These are phyloP conservation scores for Fagus crenata DNA, from an alignment of 306 rosid species.

Conservation along the genomic window DNA sequence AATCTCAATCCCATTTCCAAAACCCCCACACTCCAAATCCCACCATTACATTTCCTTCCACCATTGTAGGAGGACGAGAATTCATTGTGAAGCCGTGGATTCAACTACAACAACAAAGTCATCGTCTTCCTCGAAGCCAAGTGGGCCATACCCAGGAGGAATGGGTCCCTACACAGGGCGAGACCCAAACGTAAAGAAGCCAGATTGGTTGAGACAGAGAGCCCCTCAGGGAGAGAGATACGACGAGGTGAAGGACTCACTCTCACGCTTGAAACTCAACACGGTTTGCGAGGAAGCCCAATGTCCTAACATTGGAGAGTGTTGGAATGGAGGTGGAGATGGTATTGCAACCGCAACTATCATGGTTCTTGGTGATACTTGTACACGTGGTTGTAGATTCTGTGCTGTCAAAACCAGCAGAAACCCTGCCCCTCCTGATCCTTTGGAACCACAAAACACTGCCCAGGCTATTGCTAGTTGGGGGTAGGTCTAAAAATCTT, in stretches of 20 bases:
- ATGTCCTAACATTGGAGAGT: slow-evolving; percentile 96
- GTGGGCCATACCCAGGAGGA: slow-evolving; percentile 49
- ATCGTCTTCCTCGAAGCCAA: slow-evolving; percentile 31
- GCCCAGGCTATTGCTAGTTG: slow-evolving; percentile 86
- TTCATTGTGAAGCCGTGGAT: slow-evolving; percentile 49
- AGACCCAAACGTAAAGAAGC: slow-evolving; percentile 76
- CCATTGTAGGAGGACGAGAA: neutral
- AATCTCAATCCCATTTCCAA: slow-evolving; percentile 28
- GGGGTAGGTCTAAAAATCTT: slow-evolving; percentile 53
- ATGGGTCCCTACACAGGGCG: slow-evolving; percentile 76
- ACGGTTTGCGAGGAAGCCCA: slow-evolving; percentile 95
- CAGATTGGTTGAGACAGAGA: slow-evolving; percentile 79
- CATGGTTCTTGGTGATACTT: slow-evolving; percentile 96
- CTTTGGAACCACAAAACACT: slow-evolving; percentile 84
- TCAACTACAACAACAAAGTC: slow-evolving; percentile 22
- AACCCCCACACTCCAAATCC: slow-evolving; percentile 20
- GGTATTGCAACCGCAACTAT: slow-evolving; percentile 94
- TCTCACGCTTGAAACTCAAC: slow-evolving; percentile 75
- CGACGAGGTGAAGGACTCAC: slow-evolving; percentile 54
- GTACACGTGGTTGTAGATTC: slow-evolving; percentile 95
- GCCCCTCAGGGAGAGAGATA: slow-evolving; percentile 78
- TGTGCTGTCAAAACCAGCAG: slow-evolving; percentile 95
- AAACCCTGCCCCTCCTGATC: slow-evolving; percentile 92
- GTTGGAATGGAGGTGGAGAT: slow-evolving; percentile 98
- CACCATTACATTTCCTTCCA: slow-evolving; percentile 3